phyloP scores from a whole-genome alignment of 495 filamentous ascomycete species.

The Penicillium desertorum region DNA sequence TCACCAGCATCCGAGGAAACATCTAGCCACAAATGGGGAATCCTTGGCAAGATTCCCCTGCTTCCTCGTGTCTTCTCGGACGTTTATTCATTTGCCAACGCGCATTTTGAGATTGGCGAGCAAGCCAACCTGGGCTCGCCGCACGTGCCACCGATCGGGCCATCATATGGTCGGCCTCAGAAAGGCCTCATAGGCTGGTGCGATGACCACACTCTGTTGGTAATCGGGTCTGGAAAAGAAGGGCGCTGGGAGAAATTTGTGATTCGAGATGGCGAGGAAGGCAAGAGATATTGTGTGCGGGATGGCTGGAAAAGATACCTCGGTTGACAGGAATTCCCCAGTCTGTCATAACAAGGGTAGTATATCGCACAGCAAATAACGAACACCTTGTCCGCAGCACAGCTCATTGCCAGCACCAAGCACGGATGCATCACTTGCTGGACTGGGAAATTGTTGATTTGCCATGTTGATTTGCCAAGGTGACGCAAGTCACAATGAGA shows the following conservation, averaged over 20 bases:
- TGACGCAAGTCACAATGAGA: background rate
- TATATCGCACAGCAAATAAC: background rate
- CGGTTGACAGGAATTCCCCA: conserved; percentile 32
- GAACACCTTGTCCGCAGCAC: background rate
- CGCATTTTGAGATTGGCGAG: conserved; percentile 76
- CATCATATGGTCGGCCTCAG: conserved; percentile 55
- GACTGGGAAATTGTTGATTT: background rate
- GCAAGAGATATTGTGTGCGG: conserved; percentile 58
- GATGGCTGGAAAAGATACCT: conserved; percentile 85
- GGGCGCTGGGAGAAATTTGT: conserved; percentile 83
- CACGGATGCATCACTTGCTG: background rate
- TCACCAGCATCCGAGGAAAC: conserved; percentile 44
- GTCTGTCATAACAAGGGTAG: background rate
- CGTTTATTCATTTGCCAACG: conserved; percentile 72
- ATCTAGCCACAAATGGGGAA: conserved; percentile 71
- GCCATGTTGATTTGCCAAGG: background rate
- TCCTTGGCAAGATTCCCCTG: conserved; percentile 73
- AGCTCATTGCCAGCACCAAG: background rate
- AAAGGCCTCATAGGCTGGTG: conserved; percentile 81
- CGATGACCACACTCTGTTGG: conserved; percentile 63
- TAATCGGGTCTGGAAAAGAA: conserved; percentile 79
- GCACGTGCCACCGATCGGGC: conserved; percentile 43
- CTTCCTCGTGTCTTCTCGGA: conserved; percentile 81
- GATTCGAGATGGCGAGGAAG: conserved; percentile 61
- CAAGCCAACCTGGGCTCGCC: conserved; percentile 52